phyloP scores from a whole-genome alignment of 1,139 yeast genomes.

The Geotrichum reessii region DNA sequence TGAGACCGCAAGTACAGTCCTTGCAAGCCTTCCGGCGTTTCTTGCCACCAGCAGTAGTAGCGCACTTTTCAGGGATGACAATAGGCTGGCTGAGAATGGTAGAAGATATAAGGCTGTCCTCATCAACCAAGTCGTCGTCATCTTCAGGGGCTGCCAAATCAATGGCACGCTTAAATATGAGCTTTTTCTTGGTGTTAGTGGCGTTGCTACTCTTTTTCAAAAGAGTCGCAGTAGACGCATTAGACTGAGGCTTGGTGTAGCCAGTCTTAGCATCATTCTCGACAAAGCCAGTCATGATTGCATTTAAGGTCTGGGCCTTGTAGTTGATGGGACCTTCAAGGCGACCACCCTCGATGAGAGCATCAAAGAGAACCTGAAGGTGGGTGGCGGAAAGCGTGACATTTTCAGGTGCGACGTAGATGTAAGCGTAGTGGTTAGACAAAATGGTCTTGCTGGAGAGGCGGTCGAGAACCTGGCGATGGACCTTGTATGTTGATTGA shows the following conservation, averaged over 20 bases:
- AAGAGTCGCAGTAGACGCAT: constrained; percentile 18
- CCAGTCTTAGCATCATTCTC: constrained; percentile 40
- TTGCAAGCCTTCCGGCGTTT: constrained; percentile 68
- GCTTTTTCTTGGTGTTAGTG: background rate
- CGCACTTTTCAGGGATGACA: constrained; percentile 40
- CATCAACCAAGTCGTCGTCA: constrained; percentile 45
- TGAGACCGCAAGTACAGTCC: constrained; percentile 95
- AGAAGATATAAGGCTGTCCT: constrained; percentile 27
- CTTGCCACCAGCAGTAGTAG: constrained; percentile 42
- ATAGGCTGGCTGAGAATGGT: constrained; percentile 37
- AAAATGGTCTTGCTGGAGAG: constrained; percentile 51
- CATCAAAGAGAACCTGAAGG: constrained; percentile 40
- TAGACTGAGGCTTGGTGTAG: constrained; percentile 42
- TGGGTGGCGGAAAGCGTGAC: constrained; percentile 43
- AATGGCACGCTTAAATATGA: background rate
- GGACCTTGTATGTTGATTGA: constrained; percentile 18
- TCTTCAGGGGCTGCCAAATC: background rate
- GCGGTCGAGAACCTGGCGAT: constrained; percentile 67
- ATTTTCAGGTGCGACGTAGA: constrained; percentile 48
- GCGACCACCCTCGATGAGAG: background rate
- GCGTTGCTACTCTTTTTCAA: background rate
- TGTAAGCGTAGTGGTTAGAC: constrained; percentile 25
- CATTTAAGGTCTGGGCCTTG: constrained; percentile 34
- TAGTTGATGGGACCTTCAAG: constrained; percentile 1
- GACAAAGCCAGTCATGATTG: constrained; percentile 57